Base-by-base conservation (phyloP, 2,329 filamentous ascomycete genomes). In the Fusarium sp. region DNA sequence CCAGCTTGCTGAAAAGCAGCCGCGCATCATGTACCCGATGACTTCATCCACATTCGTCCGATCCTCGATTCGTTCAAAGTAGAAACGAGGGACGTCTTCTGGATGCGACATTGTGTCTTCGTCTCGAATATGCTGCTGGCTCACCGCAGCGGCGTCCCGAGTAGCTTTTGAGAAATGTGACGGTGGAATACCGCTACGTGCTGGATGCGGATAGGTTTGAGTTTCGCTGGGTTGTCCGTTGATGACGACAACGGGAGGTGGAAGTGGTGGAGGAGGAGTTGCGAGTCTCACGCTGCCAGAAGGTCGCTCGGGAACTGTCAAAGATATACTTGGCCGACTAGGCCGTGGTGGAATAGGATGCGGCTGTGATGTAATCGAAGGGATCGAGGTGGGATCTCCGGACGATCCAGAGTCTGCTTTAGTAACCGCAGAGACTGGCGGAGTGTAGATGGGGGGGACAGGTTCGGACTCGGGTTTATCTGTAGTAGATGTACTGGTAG, bases 241-340 rank as follows among this genome's bases (percentile, higher is more conserved):
- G 51, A 75, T 49, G 6, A 70, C 37, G 10, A 75, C 72, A 15
- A 69, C 51, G 30, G 42, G 42, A n/a, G 80, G 79, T 12, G 80
- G 79, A 13, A 6, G 28, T 45, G 42, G 42, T 26, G 80, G 79
- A 11, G 83, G 83, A 34, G 85, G 85, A 10, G 89, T 91, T 26
- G 89, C 88, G 15, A 91, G 80, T 59, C 88, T 83, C 0, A 91
- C 87, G 4, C 86, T 83, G 1, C 88, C 88, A 1, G 88, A 83
- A 18, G 84, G 80, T 61, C 89, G 84, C 68, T 88, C 83, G 1
- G 80, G 80, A 4, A 81, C 80, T 37, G 81, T 79, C 7, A 82
- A 71, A 34, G 80, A 81, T 61, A 82, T 81, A 61, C 72, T 80
- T 6, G 80, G 80, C 16, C 79, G 74, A 13, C 73, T 63, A 41